A percentile compares a stretch with the other conserved stretches of the same genome.
phyloP scores from a whole-genome alignment of 345 rosid genomes.

The Salix purpurea region DNA sequence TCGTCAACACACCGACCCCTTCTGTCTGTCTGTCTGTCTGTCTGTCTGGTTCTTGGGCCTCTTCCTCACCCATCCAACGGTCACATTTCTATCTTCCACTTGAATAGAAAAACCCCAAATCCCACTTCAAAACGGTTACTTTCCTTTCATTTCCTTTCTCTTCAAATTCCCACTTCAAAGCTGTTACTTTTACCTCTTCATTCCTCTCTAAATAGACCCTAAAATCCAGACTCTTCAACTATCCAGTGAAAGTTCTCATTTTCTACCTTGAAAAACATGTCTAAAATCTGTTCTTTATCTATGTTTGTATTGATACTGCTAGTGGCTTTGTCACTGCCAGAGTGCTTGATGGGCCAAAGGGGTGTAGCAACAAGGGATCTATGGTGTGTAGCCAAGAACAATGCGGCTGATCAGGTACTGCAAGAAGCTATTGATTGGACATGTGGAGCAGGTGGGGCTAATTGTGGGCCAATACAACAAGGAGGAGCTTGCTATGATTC shows the following conservation, averaged over 20 bases:
- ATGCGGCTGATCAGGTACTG: conserved; percentile 67
- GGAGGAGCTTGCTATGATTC: conserved; percentile 68
- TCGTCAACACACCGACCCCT: background rate
- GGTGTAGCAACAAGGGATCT: conserved; percentile 42
- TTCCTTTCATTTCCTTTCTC: background rate
- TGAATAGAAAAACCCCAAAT: background rate
- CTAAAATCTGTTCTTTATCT: background rate
- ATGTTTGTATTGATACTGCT: background rate
- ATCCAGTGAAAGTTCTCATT: background rate
- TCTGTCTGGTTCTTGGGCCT: conserved; percentile 1
- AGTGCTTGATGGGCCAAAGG: conserved; percentile 11
- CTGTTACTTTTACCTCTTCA: background rate
- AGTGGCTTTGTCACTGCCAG: background rate
- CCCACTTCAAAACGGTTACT: background rate
- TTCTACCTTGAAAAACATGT: background rate
- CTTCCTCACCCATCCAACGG: conserved; percentile 4
- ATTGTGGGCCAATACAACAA: conserved; percentile 56
- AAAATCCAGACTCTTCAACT: background rate
- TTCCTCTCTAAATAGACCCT: background rate
- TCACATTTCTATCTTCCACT: conserved; percentile 5
- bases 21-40: background rate
- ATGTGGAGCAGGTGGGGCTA: conserved; percentile 63
- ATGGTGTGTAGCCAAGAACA: conserved; percentile 91
- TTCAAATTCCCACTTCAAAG: background rate
- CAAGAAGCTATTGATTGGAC: conserved; percentile 78